phyloP scores from a whole-genome alignment of 257 asterid species.

The Ilex asprella region DNA sequence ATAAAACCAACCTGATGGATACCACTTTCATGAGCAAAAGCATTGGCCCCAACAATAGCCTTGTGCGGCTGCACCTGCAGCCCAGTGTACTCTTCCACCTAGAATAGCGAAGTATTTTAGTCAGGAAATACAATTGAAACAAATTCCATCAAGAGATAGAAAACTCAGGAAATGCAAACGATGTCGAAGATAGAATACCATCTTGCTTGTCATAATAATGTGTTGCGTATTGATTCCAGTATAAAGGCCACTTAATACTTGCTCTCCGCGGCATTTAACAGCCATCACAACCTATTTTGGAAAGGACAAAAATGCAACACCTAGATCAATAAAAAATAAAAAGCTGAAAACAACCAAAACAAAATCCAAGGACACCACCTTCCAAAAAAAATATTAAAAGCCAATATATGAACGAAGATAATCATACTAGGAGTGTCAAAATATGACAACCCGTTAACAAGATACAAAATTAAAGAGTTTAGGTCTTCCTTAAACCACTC shows the following conservation, averaged over 20 bases:
- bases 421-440: neutral
- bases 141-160: constrained; percentile 8
- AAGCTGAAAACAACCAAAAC: constrained; percentile 2
- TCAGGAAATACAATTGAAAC: constrained; percentile 5
- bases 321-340: constrained; percentile 1
- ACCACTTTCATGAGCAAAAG: constrained; percentile 99
- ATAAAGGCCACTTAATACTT: constrained; percentile 62
- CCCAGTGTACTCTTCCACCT: constrained; percentile 96
- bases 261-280: constrained; percentile 88
- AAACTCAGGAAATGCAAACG: neutral
- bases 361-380: constrained; percentile 1
- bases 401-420: neutral
- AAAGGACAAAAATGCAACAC: constrained; percentile 6
- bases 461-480: no score
- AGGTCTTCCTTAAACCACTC: no score
- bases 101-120: constrained; percentile 18
- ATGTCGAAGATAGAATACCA: constrained; percentile 37
- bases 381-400: neutral
- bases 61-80: constrained; percentile 93
- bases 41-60: constrained; percentile 98
- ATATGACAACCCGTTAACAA: no score
- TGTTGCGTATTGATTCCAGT: constrained; percentile 84
- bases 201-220: constrained; percentile 87
- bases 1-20: constrained; percentile 74
- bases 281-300: constrained; percentile 82